phyloP scores from a whole-genome alignment of 1,284 basidiomycete species.

The Heterobasidion parviporum region DNA sequence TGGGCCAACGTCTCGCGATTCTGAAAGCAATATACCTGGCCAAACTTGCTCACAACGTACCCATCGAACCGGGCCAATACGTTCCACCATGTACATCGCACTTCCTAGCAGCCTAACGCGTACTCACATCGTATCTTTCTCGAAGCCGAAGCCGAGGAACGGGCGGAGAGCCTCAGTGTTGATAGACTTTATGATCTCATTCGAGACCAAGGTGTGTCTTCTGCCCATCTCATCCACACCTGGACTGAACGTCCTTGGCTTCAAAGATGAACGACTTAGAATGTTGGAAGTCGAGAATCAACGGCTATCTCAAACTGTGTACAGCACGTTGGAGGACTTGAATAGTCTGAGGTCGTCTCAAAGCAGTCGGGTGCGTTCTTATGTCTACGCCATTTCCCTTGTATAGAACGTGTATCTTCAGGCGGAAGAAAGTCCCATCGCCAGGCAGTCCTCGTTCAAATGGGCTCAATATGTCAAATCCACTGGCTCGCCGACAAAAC shows the following conservation, averaged over 20 bases:
- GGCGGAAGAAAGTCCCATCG: constrained; percentile 44
- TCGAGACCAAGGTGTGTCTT: constrained; percentile 62
- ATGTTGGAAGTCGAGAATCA: constrained; percentile 72
- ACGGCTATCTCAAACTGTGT: constrained; percentile 51
- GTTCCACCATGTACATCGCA: constrained; percentile 75
- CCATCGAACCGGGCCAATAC: constrained; percentile 82
- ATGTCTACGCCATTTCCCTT: background rate
- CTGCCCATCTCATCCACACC: background rate
- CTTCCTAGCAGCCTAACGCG: background rate
- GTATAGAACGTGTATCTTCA: constrained; percentile 8
- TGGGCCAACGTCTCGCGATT: constrained; percentile 84
- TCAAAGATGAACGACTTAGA: constrained; percentile 58
- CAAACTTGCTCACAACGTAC: constrained; percentile 77
- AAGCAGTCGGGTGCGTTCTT: constrained; percentile 8
- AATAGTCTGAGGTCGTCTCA: constrained; percentile 34
- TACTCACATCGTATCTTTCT: constrained; percentile 6
- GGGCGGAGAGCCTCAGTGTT: constrained; percentile 48
- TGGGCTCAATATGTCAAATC: constrained; percentile 73
- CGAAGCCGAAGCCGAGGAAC: constrained; percentile 62
- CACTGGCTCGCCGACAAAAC: constrained; percentile 68
- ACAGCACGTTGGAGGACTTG: constrained; percentile 60
- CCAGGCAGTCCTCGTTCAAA: constrained; percentile 71
- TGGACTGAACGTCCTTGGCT: background rate
- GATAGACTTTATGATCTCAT: constrained; percentile 65
- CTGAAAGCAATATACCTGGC: constrained; percentile 85